Evolutionary conservation across 441 rosid species (phyloP).

Genomic region (Mallotus repandus): DNA sequence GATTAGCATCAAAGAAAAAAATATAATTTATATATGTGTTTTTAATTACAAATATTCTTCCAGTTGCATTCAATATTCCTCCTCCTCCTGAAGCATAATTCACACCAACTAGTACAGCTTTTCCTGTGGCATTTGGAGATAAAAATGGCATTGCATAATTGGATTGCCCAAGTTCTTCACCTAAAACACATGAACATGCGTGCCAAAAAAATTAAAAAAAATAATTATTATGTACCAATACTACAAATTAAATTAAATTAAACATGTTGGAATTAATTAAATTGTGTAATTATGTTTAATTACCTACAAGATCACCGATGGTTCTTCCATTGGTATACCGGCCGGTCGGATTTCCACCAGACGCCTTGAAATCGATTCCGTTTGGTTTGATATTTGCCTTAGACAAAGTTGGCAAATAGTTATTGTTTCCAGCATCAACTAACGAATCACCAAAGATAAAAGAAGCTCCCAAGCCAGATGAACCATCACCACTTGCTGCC

Average conservation of each 20-base stretch:
- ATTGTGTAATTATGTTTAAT: not conserved
- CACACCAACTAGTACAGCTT: slow-evolving; percentile 62
- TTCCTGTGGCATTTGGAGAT: slow-evolving; percentile 63
- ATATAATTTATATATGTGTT: not conserved
- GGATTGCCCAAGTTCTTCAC: slow-evolving; percentile 75
- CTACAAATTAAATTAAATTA: no score
- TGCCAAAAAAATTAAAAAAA: not conserved
- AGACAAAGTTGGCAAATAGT: slow-evolving; percentile 70
- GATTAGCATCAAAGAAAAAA: not conserved
- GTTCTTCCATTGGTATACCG: slow-evolving; percentile 89
- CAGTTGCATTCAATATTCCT: slow-evolving; percentile 90
- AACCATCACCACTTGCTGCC: slow-evolving; percentile 35
- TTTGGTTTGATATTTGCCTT: slow-evolving; percentile 78
- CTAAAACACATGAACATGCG: slow-evolving; percentile 26
- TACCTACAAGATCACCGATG: slow-evolving; percentile 87
- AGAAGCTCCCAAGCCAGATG: slow-evolving; percentile 50
- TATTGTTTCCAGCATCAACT: slow-evolving; percentile 93
- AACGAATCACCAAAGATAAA: slow-evolving; percentile 90
- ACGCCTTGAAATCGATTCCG: slow-evolving; percentile 74
- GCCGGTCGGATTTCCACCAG: slow-evolving; percentile 82
- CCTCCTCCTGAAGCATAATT: slow-evolving; percentile 98
- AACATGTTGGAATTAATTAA: no score
- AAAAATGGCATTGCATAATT: slow-evolving; percentile 71
- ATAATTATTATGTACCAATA: not conserved
- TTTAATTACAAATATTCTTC: slow-evolving; percentile 68